Evolutionary conservation across 257 asterid species (phyloP).

Genomic region (Gynochthodes officinalis): DNA sequence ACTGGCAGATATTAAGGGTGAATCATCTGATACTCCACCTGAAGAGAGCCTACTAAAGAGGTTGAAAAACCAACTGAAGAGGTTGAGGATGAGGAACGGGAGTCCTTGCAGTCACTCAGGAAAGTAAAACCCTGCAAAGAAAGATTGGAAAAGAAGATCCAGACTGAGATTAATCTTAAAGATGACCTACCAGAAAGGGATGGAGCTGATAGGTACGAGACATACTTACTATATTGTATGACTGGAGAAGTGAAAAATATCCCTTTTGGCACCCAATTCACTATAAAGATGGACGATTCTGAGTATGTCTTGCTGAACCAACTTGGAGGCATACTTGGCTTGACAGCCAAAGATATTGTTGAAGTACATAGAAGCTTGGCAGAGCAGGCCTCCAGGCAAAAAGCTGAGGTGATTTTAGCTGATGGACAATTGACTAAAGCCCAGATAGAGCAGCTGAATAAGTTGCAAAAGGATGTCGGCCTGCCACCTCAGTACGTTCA

Average conservation of each 20-base stretch:
- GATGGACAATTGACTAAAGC: conserved; percentile 86
- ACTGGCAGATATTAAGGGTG: conserved; percentile 88
- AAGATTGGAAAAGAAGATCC: conserved; percentile 45
- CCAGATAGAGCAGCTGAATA: conserved; percentile 69
- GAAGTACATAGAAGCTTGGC: conserved; percentile 84
- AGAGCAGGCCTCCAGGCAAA: conserved; percentile 82
- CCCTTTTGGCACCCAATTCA: conserved; percentile 75
- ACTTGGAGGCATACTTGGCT: conserved; percentile 79
- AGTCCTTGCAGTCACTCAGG: conserved; percentile 66
- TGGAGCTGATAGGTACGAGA: conserved; percentile 80
- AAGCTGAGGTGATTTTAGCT: conserved; percentile 92
- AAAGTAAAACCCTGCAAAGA: conserved; percentile 57
- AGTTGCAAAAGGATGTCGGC: conserved; percentile 76
- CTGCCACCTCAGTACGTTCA: conserved; percentile 82
- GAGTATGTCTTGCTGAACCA: conserved; percentile 71
- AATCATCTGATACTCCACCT: conserved; percentile 46
- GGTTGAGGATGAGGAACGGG: conserved; percentile 81
- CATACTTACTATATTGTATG: conserved; percentile 74
- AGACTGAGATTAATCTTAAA: conserved; percentile 76
- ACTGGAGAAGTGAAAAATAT: conserved; percentile 82
- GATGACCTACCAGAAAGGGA: conserved; percentile 92
- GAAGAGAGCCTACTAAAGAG: conserved; percentile 44
- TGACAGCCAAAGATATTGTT: conserved; percentile 70
- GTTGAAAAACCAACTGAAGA: conserved; percentile 40
- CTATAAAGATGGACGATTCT: conserved; percentile 74